These are phyloP conservation scores for Crithidia brevicula DNA, from an alignment of 208 protist genomes.

Conservation along the genomic window DNA sequence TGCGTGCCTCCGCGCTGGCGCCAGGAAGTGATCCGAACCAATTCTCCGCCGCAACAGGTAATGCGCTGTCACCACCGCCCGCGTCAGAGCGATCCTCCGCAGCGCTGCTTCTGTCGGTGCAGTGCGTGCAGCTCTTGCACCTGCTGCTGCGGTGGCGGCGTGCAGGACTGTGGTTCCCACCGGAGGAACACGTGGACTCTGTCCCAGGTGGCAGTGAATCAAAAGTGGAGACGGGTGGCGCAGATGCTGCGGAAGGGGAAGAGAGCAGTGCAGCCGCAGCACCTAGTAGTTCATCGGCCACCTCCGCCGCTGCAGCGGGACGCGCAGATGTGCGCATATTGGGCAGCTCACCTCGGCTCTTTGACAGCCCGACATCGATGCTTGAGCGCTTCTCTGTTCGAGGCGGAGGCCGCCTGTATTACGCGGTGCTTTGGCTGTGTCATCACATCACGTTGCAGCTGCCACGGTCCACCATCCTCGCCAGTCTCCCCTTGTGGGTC, in stretches of 20 bases:
- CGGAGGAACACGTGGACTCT: constrained; percentile 14
- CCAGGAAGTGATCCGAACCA: too few species aligned
- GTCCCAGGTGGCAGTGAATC: too few species aligned
- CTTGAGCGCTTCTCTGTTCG: constrained; percentile 30
- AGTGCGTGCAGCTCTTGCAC: constrained; percentile 70
- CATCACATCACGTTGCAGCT: constrained; percentile 9
- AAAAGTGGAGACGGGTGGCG: too few species aligned
- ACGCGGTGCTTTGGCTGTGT: constrained; percentile 44
- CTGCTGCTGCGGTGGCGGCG: constrained; percentile 60
- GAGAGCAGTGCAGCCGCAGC: too few species aligned
- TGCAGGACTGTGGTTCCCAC: constrained; percentile 56
- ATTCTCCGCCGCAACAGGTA: too few species aligned
- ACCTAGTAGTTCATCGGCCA: too few species aligned
- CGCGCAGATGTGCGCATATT: constrained; percentile 41
- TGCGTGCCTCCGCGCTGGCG: too few species aligned
- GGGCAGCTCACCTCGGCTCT: constrained; percentile 25
- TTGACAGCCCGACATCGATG: constrained; percentile 14
- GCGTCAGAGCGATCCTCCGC: background rate
- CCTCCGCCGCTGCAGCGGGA: background rate
- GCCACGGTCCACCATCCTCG: constrained; percentile 4
- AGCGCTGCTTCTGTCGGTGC: constrained; percentile 36
- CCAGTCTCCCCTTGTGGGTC: constrained; percentile 34
- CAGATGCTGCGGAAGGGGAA: too few species aligned
- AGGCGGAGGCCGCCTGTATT: constrained; percentile 49
- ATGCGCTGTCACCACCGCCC: background rate